Base-by-base conservation (phyloP, 805 yeast genomes). In the Sugiyamaella americana region DNA sequence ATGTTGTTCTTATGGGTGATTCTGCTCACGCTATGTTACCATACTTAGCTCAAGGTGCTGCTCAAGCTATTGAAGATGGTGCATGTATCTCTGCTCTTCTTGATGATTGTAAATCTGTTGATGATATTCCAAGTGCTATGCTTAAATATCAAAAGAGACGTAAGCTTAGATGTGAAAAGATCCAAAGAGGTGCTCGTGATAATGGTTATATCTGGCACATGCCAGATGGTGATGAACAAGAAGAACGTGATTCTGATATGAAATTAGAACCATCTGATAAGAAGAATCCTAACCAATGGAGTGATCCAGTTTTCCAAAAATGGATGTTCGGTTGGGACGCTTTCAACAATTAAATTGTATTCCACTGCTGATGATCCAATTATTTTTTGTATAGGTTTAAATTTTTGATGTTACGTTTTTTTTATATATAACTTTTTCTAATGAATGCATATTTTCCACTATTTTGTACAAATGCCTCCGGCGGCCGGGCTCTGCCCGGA, bases 271-370 rank as follows among this genome's bases (percentile, higher is more conserved):
- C 48, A 11, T 37, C 38, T 20, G 39, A 41, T 39, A 41, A 44
- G 46, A 19, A 44, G 44, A 44, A 44, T 23, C 48, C 48, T 3
- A 44, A 44, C 20, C 48, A 44, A 41, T 44, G 48, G 48, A 39
- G 46, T 13, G 48, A 44, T 23, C 44, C 48, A 6, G 19, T 30
- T 13, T 44, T 44, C 32, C 48, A 44, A 24, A 40, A 40, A 29
- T 44, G 48, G 48, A 40, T 44, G 48, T 44, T 44, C 20, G 48
- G 48, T 2, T 44, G 48, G 48, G 40, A 44, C 32, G 48, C 48
- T 3, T 44, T 44, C 19, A 8, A 13, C 32, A 13, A 26, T 26
- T 26, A 26, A 26, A 26, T 26, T 13, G 13, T 26, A 26, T 26
- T 26, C 32, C 32, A 8, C 32, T 26, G 13, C 13, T 26, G 32